Evolutionary conservation across 1,284 basidiomycete genomes (phyloP).

Genomic region (Sanghuangporus sanghuang): DNA sequence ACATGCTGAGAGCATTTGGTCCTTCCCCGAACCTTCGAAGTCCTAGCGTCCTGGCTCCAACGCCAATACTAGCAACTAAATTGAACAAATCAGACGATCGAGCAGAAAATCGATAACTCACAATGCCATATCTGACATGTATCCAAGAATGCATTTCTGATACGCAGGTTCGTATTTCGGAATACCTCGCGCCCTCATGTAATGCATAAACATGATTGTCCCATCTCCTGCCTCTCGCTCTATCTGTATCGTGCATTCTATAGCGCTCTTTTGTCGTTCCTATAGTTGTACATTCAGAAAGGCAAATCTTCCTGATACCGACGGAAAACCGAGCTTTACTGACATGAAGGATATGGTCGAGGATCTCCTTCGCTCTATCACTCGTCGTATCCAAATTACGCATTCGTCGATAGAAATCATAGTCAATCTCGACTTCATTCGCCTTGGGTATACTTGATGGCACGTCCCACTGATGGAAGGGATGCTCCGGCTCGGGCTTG

Average conservation of each 20-base stretch:
- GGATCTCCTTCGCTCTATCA: constrained; percentile 29
- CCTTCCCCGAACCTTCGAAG: constrained; percentile 48
- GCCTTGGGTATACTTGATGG: constrained; percentile 52
- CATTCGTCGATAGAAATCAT: constrained; percentile 36
- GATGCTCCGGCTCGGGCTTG: constrained; percentile 72
- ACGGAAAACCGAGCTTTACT: constrained; percentile 19
- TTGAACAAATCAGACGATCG: constrained; percentile 6
- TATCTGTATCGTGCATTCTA: constrained; percentile 53
- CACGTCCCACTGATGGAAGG: constrained; percentile 58
- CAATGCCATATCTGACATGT: constrained; percentile 84
- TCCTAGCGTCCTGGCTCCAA: constrained; percentile 60
- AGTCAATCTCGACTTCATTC: constrained; percentile 62
- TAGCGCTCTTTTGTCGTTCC: constrained; percentile 72
- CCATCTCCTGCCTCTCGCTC: constrained; percentile 38
- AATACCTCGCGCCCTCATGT: constrained; percentile 74
- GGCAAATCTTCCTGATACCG: not conserved
- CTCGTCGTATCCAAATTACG: constrained; percentile 31
- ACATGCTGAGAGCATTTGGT: constrained; percentile 60
- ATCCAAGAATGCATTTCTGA: constrained; percentile 87
- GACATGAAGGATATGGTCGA: constrained; percentile 42
- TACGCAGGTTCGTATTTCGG: constrained; percentile 65
- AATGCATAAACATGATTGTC: constrained; percentile 57
- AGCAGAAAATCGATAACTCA: constrained; percentile 30
- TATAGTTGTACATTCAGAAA: not conserved
- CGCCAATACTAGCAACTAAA: constrained; percentile 48